A percentile compares a stretch with the other conserved stretches of the same genome.
Evolutionary conservation across 345 rosid species (phyloP).

Genomic region (Gossypium sturtianum): DNA sequence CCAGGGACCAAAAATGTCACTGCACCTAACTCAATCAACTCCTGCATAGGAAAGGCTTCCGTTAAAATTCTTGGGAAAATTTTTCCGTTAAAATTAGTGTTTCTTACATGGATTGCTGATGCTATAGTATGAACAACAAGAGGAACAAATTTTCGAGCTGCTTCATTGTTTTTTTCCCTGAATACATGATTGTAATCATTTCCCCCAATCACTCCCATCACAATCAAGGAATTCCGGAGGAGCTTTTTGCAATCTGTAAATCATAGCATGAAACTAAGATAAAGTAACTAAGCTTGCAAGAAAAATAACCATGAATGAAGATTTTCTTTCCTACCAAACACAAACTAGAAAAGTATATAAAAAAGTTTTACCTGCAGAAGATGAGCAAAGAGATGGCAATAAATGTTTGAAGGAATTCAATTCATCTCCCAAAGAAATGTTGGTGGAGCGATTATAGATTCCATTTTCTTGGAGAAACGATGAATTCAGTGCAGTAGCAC

Average conservation of each 20-base stretch:
- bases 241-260: slow-evolving; percentile 30
- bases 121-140: slow-evolving; percentile 24
- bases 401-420: too few species aligned
- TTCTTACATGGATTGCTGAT: slow-evolving; percentile 29
- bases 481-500: too few species aligned
- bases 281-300: too few species aligned
- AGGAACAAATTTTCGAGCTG: slow-evolving; percentile 30
- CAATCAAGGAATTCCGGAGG: slow-evolving; percentile 31
- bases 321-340: too few species aligned
- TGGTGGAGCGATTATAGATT: too few species aligned
- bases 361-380: too few species aligned
- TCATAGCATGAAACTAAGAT: neutral
- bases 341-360: too few species aligned
- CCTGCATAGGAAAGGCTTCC: slow-evolving; percentile 22
- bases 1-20: slow-evolving; percentile 42
- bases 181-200: slow-evolving; percentile 42
- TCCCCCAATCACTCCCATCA: slow-evolving; percentile 58
- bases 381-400: too few species aligned
- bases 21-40: slow-evolving; percentile 38
- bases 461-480: too few species aligned
- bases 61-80: neutral
- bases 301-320: too few species aligned
- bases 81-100: too few species aligned
- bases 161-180: slow-evolving; percentile 18
- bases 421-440: too few species aligned